phyloP scores from a whole-genome alignment of 2,329 filamentous ascomycete genomes.

The Fusarium solani-melongenae region DNA sequence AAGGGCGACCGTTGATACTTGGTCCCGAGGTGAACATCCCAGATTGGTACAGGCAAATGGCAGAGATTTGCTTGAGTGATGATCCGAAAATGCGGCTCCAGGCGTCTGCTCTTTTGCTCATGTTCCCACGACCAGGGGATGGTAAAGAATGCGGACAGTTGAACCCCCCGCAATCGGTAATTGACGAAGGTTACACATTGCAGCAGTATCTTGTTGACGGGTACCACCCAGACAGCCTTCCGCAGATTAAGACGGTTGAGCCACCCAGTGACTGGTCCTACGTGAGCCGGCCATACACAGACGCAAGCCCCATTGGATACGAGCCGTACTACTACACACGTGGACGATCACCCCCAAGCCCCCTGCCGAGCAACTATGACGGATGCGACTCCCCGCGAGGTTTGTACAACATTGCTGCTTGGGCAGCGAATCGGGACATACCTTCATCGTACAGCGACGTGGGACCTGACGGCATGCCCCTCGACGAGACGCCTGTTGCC shows the following conservation, averaged over 20 bases:
- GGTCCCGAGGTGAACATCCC: slow-evolving; percentile 73
- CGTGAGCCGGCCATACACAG: slow-evolving; percentile 51
- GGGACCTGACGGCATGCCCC: slow-evolving; percentile 34
- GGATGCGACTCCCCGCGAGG: slow-evolving; percentile 46
- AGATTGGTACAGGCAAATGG: slow-evolving; percentile 80
- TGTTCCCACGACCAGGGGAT: slow-evolving; percentile 66
- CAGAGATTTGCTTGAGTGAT: slow-evolving; percentile 80
- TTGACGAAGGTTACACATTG: slow-evolving; percentile 54
- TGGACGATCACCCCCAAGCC: slow-evolving; percentile 66
- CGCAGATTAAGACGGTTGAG: slow-evolving; percentile 54
- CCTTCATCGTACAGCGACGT: slow-evolving; percentile 54
- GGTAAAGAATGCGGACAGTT: slow-evolving; percentile 24
- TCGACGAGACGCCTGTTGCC: slow-evolving; percentile 37
- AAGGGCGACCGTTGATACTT: slow-evolving; percentile 75
- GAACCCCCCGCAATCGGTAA: slow-evolving; percentile 49
- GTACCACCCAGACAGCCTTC: slow-evolving; percentile 48
- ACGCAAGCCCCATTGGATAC: slow-evolving; percentile 49
- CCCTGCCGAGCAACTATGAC: slow-evolving; percentile 57
- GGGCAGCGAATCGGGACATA: slow-evolving; percentile 53
- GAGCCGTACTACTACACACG: slow-evolving; percentile 60
- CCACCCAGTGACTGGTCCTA: slow-evolving; percentile 58
- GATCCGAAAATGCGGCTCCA: slow-evolving; percentile 78
- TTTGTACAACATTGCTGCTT: slow-evolving; percentile 47
- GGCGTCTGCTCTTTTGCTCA: slow-evolving; percentile 75
- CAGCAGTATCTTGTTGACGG: slow-evolving; percentile 54